Evolutionary conservation across 176 grass and related monocot genomes (phyloP).

Genomic region (Elymus sibiricus): DNA sequence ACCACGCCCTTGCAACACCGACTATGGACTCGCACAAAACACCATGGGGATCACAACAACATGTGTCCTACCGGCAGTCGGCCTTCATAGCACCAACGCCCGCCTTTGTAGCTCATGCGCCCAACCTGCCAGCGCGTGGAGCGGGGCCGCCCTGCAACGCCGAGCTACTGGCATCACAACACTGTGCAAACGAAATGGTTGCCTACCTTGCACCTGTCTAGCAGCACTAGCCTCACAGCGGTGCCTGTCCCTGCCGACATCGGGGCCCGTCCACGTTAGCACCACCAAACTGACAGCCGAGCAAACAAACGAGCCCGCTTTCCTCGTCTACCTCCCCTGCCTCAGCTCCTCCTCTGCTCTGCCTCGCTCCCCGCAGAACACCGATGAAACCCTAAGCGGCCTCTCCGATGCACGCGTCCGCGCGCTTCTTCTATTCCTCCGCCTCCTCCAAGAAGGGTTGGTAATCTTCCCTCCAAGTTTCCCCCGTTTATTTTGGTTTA

Average conservation of each 20-base stretch:
- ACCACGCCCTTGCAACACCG: too few relatives aligned
- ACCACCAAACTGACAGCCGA: background rate
- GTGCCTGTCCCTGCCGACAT: background rate
- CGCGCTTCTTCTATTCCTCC: slow-evolving; percentile 30
- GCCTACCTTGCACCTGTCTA: too few relatives aligned
- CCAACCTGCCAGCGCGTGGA: too few relatives aligned
- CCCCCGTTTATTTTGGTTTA: background rate
- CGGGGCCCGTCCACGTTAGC: background rate
- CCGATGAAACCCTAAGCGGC: background rate
- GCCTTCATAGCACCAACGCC: too few relatives aligned
- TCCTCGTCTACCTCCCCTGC: background rate
- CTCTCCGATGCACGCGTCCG: slow-evolving; percentile 39
- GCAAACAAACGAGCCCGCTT: background rate
- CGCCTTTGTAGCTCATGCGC: too few relatives aligned
- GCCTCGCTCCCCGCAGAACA: background rate
- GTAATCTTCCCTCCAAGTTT: background rate
- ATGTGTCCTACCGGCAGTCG: too few relatives aligned
- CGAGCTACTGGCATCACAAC: too few relatives aligned
- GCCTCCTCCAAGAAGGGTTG: slow-evolving; percentile 35
- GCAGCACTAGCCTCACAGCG: too few relatives aligned
- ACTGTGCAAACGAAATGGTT: too few relatives aligned
- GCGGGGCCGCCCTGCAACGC: too few relatives aligned
- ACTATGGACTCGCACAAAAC: too few relatives aligned
- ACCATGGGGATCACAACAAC: too few relatives aligned
- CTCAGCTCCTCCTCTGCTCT: background rate